Evolutionary conservation across 768 basidiomycete species (phyloP), one percentile per base, ranked within the genome.

Genomic region (Kwoniella newhampshirensis): DNA sequence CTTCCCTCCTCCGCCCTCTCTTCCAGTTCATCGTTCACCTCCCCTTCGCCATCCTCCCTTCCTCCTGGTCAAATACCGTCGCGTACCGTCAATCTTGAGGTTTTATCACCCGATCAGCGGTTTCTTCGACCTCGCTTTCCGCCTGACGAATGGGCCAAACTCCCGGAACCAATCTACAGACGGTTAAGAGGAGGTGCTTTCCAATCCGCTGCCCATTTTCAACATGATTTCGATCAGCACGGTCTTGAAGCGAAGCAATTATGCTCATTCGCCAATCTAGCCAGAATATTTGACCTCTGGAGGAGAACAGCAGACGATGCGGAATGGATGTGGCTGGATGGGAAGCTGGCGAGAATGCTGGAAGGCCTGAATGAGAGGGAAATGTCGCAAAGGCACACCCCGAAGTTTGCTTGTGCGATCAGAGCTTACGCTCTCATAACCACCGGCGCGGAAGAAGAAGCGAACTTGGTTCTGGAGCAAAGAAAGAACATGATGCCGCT

Each of bases 291-390:
- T 12, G 36, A 41, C 23, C 30, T 57, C 17, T 63, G 41, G 25
- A 46, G 13, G 27, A 30, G 35, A 15, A 49, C 59, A 15, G 59
- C 48, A 18, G 54, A 50, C 18, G 21, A 46, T 4, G 49, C 20
- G 12, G 59, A 61, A 17, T 61, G 59, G 59, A 9, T n/a, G 4
- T 61, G 59, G 59, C 28, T 61, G 20, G 20, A 18, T 4, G 42
- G 27, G 9, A 49, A 51, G 28, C 41, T 51, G 36, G 48, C 45
- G 15, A 21, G 20, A 28, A 41, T 30, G 8, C n/a, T 28, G 15
- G 54, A 48, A 4, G 25, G 40, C 8, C 18, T 49, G 18, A n/a
- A 45, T 20, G 42, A 37, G n/a, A 20, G 37, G 1, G 36, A 28
- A 27, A 25, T 30, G 7, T n/a, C 20, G 3, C 51, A 54, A n/a